Base-by-base conservation (phyloP, 805 yeast genomes). In the Pichia rugopelliculosa region DNA sequence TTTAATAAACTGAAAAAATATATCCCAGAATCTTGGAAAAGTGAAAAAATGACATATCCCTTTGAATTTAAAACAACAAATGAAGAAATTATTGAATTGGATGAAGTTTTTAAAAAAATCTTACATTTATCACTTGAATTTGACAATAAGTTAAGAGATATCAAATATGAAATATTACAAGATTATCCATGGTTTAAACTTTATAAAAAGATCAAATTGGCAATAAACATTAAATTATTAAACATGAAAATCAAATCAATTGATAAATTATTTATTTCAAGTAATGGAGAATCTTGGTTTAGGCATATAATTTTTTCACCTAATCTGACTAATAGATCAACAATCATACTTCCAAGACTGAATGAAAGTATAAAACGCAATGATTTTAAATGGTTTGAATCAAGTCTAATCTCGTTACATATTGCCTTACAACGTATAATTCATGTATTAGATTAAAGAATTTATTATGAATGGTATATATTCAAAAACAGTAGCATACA, bases 171-270 rank as follows among this genome's bases (percentile, higher is more conserved):
- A 30, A 76, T 81, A 46, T 64, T 72, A 1, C 67, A 73, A 39
- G 97, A 87, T 56, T 84, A 76, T 56, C 89, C 96, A 1, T 84
- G 96, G 89, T 87, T 82, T 68, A 70, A 74, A 52, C 66, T 74
- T 45, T 74, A 71, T 53, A 75, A 71, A 53, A 87, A 87, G 62
- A 58, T 86, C 34, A 72, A 68, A 44, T 69, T 80, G 5, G 82
- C 80, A 44, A 74, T 83, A 15, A 74, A 75, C 46, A 69, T 83
- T 48, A 76, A 82, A 48, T 60, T 76, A 25, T 65, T 77, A 6
- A 82, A 82, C 53, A 66, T 69, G 45, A 77, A 75, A 55, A 58
- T 80, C 25, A 68, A 74, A n/a, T 70, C 74, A 47, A 64, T 82
- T 25, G 86, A 82, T 59, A 67, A 80, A 48, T 59, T 76, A 56